Percentiles rank a stretch among this genome's conserved stretches.
phyloP scores from a whole-genome alignment of 176 grass and related monocot species.

The Oryza punctata region DNA sequence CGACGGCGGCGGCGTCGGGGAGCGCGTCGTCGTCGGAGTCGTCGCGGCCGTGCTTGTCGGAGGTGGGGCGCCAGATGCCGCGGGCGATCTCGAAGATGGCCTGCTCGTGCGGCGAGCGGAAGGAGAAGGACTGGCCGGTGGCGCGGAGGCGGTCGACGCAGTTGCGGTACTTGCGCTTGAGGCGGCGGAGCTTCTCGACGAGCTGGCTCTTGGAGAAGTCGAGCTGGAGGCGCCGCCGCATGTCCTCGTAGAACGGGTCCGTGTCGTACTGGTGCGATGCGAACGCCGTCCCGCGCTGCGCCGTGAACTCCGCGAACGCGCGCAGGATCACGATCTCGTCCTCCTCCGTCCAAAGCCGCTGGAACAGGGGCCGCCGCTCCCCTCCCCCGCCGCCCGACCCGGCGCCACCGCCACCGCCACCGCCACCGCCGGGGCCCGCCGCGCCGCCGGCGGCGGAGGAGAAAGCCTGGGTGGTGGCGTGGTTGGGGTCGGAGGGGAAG shows the following conservation, averaged over 20 bases:
- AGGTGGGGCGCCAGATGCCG: slow-evolving; percentile 73
- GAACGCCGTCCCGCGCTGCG: slow-evolving; percentile 73
- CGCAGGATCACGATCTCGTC: slow-evolving; percentile 90
- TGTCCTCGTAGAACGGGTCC: slow-evolving; percentile 98
- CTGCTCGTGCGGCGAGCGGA: slow-evolving; percentile 81
- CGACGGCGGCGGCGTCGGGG: neutral
- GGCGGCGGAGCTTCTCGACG: slow-evolving; percentile 88
- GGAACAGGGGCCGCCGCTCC: slow-evolving; percentile 78
- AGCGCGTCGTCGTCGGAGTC: slow-evolving; percentile 45
- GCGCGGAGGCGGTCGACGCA: slow-evolving; percentile 75
- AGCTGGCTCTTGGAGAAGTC: slow-evolving; percentile 98
- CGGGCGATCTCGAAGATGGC: slow-evolving; percentile 83
- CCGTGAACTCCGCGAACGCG: slow-evolving; percentile 89
- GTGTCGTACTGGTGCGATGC: slow-evolving; percentile 97
- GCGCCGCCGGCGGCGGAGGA: neutral
- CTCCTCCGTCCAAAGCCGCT: slow-evolving; percentile 93
- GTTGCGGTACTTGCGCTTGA: slow-evolving; percentile 97
- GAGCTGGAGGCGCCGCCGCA: slow-evolving; percentile 70
- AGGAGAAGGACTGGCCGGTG: slow-evolving; percentile 53
- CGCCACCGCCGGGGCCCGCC: neutral
- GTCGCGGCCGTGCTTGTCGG: slow-evolving; percentile 57
- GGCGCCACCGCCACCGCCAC: neutral
- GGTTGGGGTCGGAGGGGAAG: slow-evolving; percentile 32
- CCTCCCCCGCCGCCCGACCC: neutral
- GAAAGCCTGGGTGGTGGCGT: slow-evolving; percentile 33